Percentiles rank a stretch among this genome's conserved stretches.
Evolutionary conservation across 208 protist species (phyloP).

Genomic region (Leptomonas seymouri): DNA sequence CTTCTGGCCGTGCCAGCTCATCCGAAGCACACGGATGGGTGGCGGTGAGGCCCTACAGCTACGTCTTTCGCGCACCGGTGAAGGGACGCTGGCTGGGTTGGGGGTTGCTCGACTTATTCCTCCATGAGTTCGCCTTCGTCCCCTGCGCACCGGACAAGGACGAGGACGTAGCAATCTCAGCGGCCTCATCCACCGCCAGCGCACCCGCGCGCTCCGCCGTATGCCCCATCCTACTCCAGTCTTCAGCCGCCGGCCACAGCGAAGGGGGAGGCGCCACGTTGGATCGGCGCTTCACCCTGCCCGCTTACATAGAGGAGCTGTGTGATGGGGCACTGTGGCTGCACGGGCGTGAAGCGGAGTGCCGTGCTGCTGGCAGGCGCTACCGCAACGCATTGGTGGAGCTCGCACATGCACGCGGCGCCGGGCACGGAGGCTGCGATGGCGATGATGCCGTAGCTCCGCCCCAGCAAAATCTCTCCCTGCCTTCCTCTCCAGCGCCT

Average conservation of each 20-base stretch:
- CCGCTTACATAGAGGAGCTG: constrained; percentile 80
- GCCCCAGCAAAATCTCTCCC: not conserved
- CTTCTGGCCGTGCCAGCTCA: too few species aligned
- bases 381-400: constrained; percentile 49
- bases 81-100: constrained; percentile 93
- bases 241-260: not conserved
- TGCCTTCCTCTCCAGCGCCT: not conserved
- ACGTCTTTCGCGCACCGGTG: constrained; percentile 75
- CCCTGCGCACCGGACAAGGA: constrained; percentile 26
- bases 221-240: not conserved
- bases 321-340: constrained; percentile 60
- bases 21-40: constrained; percentile 25
- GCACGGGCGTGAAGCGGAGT: constrained; percentile 76
- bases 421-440: not conserved
- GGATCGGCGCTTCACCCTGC: constrained; percentile 51
- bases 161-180: not conserved
- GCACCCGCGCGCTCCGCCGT: not conserved
- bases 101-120: constrained; percentile 83
- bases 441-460: not conserved
- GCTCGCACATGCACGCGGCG: constrained; percentile 4
- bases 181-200: too few species aligned
- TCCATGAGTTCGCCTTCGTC: constrained; percentile 87
- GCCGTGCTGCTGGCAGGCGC: constrained; percentile 40
- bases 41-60: constrained; percentile 86
- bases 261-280: constrained; percentile 18